A percentile compares a stretch with the other conserved stretches of the same genome.
Conservation (phyloP, 345 rosid genomes). For the Lepidium africanum region DNA sequence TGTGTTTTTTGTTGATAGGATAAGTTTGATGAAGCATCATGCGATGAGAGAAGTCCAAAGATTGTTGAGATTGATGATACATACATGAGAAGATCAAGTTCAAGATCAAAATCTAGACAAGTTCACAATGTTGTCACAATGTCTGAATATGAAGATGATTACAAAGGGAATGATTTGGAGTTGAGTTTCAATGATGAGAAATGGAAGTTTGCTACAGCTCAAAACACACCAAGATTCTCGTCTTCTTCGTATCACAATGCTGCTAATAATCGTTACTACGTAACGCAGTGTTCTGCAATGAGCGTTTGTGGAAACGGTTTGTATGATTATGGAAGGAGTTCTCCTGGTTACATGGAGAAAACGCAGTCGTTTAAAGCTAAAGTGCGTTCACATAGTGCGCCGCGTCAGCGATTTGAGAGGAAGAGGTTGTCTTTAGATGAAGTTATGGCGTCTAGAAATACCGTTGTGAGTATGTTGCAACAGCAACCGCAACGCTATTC, state of each 20-base stretch:
- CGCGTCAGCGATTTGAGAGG: conserved; percentile 63
- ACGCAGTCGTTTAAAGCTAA: conserved; percentile 79
- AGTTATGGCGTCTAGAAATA: conserved; percentile 46
- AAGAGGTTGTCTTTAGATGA: conserved; percentile 56
- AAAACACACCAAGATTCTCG: conserved; percentile 60
- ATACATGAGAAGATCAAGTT: conserved; percentile 44
- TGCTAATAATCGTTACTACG: conserved; percentile 6
- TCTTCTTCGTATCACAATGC: not conserved
- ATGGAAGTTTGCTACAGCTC: conserved; percentile 41
- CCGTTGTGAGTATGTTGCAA: conserved; percentile 39
- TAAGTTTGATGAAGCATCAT: conserved; percentile 22
- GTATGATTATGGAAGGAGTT: conserved; percentile 28
- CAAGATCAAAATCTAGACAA: conserved; percentile 21
- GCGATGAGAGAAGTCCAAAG: conserved; percentile 28
- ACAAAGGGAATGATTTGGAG: conserved; percentile 36
- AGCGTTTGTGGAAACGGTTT: conserved; percentile 39
- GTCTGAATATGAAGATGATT: conserved; percentile 38
- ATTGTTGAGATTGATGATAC: conserved; percentile 49
- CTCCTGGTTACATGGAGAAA: conserved; percentile 75
- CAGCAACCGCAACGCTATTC: conserved; percentile 23
- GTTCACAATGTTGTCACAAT: conserved; percentile 21
- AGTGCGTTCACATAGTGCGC: conserved; percentile 60
- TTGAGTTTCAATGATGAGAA: conserved; percentile 42
- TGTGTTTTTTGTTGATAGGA: conserved; percentile 10
- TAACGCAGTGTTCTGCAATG: conserved; percentile 35